phyloP scores from a whole-genome alignment of 129 eudicot species.

The Flaveria linearis region DNA sequence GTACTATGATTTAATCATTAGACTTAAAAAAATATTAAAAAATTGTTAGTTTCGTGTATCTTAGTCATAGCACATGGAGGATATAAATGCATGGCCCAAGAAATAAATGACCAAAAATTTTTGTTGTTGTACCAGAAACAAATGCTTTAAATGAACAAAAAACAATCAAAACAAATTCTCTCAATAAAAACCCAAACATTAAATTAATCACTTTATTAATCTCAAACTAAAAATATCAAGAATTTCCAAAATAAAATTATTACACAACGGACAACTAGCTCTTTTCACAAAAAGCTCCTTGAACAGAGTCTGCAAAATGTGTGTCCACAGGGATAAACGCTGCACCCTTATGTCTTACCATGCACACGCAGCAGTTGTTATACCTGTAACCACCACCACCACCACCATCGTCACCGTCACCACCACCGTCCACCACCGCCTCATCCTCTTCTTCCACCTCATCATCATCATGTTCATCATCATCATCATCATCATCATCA shows the following conservation, averaged over 20 bases:
- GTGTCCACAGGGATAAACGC: conserved; percentile 93
- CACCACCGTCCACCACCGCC: conserved; percentile 32
- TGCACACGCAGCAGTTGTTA: conserved; percentile 75
- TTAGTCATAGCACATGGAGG: neutral
- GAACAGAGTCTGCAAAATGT: conserved; percentile 91
- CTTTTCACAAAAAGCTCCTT: conserved; percentile 76
- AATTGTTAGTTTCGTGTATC: neutral
- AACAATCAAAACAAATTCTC: neutral
- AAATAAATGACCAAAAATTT: neutral
- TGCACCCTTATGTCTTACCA: conserved; percentile 90
- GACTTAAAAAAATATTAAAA: no score
- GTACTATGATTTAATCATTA: no score
- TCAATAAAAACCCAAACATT: neutral
- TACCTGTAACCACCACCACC: conserved; percentile 43
- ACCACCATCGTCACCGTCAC: conserved; percentile 22
- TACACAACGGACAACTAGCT: conserved; percentile 91
- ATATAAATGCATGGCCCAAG: neutral
- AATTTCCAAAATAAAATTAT: conserved; percentile 71
- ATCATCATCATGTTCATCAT: conserved; percentile 16
- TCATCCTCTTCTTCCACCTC: conserved; percentile 43
- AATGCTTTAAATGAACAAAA: neutral
- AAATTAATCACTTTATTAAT: neutral
- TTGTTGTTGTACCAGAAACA: neutral
- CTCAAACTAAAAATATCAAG: conserved; percentile 71
- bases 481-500: conserved; percentile 32